These are phyloP conservation scores for Aschersonia sp. DNA, from an alignment of 2,329 filamentous ascomycete species.

Conservation along the genomic window DNA sequence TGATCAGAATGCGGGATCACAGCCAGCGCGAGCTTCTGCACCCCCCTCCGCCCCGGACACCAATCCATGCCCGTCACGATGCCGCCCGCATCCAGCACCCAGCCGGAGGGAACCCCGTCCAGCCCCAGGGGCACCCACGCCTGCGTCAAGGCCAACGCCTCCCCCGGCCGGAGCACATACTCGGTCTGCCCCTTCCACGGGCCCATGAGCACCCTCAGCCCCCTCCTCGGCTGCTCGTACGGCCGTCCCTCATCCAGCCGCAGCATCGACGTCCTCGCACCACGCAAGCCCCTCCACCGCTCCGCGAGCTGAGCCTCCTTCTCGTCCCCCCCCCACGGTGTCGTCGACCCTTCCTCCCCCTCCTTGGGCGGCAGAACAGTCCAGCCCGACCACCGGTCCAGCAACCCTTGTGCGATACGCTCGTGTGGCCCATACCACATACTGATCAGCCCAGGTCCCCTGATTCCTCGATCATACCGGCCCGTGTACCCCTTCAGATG, in stretches of 20 bases:
- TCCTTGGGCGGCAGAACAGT: conserved; percentile 23
- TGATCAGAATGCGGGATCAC: conserved; percentile 37
- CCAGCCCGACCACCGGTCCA: conserved; percentile 26
- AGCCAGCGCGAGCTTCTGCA: conserved; percentile 37
- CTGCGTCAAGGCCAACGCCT: conserved; percentile 12
- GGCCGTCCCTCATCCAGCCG: conserved; percentile 11
- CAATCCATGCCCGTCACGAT: conserved; percentile 38
- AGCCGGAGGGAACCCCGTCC: conserved; percentile 23
- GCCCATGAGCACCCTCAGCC: conserved; percentile 19
- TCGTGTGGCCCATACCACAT: conserved; percentile 27
- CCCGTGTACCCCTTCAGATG: conserved; percentile 19
- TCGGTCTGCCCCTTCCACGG: conserved; percentile 16
- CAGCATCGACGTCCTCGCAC: no score
- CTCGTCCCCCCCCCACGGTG: conserved; percentile 25
- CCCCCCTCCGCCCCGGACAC: conserved; percentile 22
- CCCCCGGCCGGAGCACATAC: conserved; percentile 12
- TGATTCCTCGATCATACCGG: conserved; percentile 18
- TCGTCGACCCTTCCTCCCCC: conserved; percentile 14
- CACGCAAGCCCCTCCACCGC: conserved; percentile 8
- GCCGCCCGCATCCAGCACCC: conserved; percentile 40
- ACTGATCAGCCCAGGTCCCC: conserved; percentile 18
- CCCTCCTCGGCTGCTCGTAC: conserved; percentile 13
- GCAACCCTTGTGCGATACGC: conserved; percentile 19
- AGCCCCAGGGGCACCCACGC: conserved; percentile 12
- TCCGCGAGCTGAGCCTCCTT: conserved; percentile 18